Evolutionary conservation across 768 basidiomycete genomes (phyloP), one percentile per base, ranked within the genome.

Genomic region (Russula ochroleuca): DNA sequence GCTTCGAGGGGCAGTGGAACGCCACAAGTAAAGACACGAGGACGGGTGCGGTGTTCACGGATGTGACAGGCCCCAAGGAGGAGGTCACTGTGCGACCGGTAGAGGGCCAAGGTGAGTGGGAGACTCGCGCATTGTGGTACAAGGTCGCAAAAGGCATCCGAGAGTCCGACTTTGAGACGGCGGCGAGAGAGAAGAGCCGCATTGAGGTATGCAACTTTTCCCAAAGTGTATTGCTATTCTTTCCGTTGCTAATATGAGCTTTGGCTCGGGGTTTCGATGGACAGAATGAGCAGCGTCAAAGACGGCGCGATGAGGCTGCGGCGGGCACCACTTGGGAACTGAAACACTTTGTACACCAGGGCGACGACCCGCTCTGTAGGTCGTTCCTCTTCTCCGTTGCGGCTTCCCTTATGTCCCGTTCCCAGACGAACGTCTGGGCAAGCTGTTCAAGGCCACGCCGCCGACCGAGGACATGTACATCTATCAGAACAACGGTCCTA

Each of bases 231-330:
- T 33, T 45, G 10, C 7, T 23, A 48, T 45, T 5, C 33, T 10
- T 41, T 48, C 25, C 14, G 35, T 38, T 41, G 23, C 14, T 31
- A 31, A 2, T 28, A 28, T 17, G 21, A 11, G 33, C 8, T 38
- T 17, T 38, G 6, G 6, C 5, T 10, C 8, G 3, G 49, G 25
- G 28, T 31, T 8, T 2, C 14, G 37, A 52, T 31, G 69, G n/a
- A 37, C 67, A 96, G 94, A 97, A 96, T 68, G 90, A 94, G 38
- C 94, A 97, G 77, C 81, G 96, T 61, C 92, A 96, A 75, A 81
- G 83, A 74, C 80, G 96, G 65, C 87, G 85, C 70, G 91, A 94
- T 66, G 96, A 98, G 73, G 69, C 70, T 9, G 85, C 88, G 0
- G 85, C 80, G n/a, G 86, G 84, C 1, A 84, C 80, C 11, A 77